Evolutionary conservation across 139 green algal species (phyloP), one percentile per base, ranked within the genome.

Genomic region (Ettlia oleoabundans): DNA sequence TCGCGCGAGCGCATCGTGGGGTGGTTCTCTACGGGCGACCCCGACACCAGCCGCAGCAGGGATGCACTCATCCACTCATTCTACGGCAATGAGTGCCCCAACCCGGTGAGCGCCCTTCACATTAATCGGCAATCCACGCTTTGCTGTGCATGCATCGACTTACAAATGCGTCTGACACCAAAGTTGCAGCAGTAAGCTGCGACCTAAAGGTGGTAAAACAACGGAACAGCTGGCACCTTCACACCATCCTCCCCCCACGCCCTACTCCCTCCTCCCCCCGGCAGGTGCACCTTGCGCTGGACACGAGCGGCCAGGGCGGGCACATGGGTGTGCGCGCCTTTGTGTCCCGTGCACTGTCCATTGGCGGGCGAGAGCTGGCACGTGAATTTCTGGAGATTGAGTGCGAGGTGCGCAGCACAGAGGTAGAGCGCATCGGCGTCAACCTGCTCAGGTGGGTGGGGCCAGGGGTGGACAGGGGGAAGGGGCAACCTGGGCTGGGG

Each of bases 61-160:
- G 95, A 98, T 78, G 92, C 93, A 0, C 86, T 98, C 15, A 97
- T 98, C 55, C 96, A 98, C 87, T 92, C 96, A 73, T 98, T 98
- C 67, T 98, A 97, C 85, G 78, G 82, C 41, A 90, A 91, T 67
- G 92, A 95, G 81, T 89, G 87, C 67, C 28, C 74, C 63, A 90
- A 90, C 82, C 86, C 92, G 52, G 87, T n/a, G n/a, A n/a, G n/a
- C n/a, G n/a, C n/a, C n/a, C n/a, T n/a, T n/a, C n/a, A n/a, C n/a
- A n/a, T n/a, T n/a, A n/a, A n/a, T n/a, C n/a, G n/a, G n/a, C n/a
- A n/a, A n/a, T n/a, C n/a, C n/a, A n/a, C n/a, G n/a, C n/a, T n/a
- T n/a, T n/a, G n/a, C n/a, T n/a, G n/a, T n/a, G n/a, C n/a, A n/a
- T n/a, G n/a, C n/a, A n/a, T n/a, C n/a, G n/a, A n/a, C n/a, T n/a